Evolutionary conservation across 345 rosid genomes (phyloP), one percentile per base, ranked within the genome.

Genomic region (Gossypium herbaceum): DNA sequence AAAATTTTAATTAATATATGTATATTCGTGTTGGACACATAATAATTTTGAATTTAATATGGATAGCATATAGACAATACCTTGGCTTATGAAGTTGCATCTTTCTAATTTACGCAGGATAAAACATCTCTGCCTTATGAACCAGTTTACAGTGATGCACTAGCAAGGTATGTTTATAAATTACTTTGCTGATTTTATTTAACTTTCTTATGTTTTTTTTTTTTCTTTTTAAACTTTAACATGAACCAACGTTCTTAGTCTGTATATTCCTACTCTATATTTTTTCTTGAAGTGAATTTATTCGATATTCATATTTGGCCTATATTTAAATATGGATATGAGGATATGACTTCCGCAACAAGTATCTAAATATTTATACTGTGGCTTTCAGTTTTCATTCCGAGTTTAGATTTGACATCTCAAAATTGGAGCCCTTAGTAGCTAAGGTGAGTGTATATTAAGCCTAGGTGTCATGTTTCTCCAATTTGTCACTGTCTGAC

Each of bases 371-470:
- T 45, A 45, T 45, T 7, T 58, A 55, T 45, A 62, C 73, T 80
- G 56, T 48, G 66, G 67, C 62, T 76, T 72, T 64, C 72, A 95
- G 98, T 76, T 95, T 88, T 83, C 88, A 88, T 7, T 86, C 89
- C 0, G 97, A 90, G 73, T 94, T 90, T 72, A 86, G 92, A 82
- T 90, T 91, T 84, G 97, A 92, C 48, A 63, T 91, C 80, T 85
- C 98, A 48, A 94, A 92, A 78, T 76, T 94, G 80, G 98, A 92
- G 84, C 98, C 98, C 13, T 70, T 94, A 86, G 98, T 94, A 66
- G 99, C 99, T 43, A 93, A 91, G 97, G 99, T 93, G 72, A 65
- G 91, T 41, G 13, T 43, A 3, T 41, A 19, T 64, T 3, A 61
- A 27, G 63, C 15, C 2, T 52, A 34, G 7, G 1, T 34, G 41